These are phyloP conservation scores for Nannizzia gypsea DNA, from an alignment of 2,329 filamentous ascomycete species.

Conservation along the genomic window DNA sequence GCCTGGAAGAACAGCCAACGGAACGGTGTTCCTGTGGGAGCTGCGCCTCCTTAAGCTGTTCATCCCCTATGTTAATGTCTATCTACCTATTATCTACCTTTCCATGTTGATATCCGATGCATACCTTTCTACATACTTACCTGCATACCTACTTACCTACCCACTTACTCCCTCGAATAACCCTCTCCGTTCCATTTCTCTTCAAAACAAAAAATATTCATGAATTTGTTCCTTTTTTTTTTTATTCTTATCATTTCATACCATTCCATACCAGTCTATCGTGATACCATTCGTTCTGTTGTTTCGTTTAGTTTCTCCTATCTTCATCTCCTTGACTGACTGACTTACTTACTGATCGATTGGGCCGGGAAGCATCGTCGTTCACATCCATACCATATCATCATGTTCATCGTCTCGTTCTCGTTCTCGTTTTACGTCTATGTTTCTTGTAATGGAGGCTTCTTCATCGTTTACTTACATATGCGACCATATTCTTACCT, in stretches of 20 bases:
- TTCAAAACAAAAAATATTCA: not conserved
- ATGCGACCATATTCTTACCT: not conserved
- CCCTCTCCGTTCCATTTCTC: not conserved
- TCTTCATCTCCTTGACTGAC: not conserved
- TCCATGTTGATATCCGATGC: not conserved
- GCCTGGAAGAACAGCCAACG: not conserved
- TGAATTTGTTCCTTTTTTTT: not conserved
- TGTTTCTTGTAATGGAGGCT: not conserved
- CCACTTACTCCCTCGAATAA: not conserved
- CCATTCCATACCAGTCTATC: not conserved
- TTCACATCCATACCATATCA: not conserved
- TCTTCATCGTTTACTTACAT: not conserved
- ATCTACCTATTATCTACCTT: too few species aligned
- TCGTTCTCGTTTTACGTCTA: too few species aligned
- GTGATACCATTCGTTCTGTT: not conserved
- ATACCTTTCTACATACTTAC: not conserved
- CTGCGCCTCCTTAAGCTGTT: not conserved
- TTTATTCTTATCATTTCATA: not conserved
- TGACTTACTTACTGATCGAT: not conserved
- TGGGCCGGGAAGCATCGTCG: not conserved
- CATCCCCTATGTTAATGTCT: too few species aligned
- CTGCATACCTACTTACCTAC: not conserved
- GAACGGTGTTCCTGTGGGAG: not conserved
- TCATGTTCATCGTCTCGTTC: too few species aligned
- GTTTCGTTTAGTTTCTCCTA: not conserved